Conservation (phyloP, 805 yeast genomes). For the Candida montana region DNA sequence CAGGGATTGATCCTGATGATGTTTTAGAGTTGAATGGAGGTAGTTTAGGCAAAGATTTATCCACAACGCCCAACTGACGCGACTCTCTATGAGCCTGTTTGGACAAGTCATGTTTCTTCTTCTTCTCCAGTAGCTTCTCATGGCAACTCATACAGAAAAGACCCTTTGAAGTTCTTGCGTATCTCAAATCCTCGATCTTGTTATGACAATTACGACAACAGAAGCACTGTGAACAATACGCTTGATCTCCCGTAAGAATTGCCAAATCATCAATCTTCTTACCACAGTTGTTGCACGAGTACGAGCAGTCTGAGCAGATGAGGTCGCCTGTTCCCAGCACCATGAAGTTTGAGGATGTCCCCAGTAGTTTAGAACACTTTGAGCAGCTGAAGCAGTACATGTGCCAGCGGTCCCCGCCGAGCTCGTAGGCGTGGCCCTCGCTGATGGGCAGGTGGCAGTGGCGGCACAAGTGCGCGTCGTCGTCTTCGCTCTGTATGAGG, state of each 20-base stretch:
- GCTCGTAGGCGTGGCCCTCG: conserved; percentile 92
- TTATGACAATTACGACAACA: conserved; percentile 83
- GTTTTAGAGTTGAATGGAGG: conserved; percentile 9
- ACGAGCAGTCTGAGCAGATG: conserved; percentile 90
- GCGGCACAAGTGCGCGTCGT: conserved; percentile 15
- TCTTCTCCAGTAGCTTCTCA: conserved; percentile 70
- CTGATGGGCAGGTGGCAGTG: conserved; percentile 51
- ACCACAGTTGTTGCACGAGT: conserved; percentile 78
- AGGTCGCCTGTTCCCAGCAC: conserved; percentile 91
- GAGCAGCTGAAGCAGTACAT: conserved; percentile 88
- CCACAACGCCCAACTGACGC: conserved; percentile 4
- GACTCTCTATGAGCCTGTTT: too few relatives aligned
- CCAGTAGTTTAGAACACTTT: conserved; percentile 70
- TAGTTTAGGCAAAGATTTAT: conserved; percentile 21
- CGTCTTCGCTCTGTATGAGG: not conserved
- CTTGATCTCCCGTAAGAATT: conserved; percentile 89
- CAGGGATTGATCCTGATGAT: conserved; percentile 8
- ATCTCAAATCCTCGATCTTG: conserved; percentile 80
- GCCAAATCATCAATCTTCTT: conserved; percentile 91
- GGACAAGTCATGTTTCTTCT: conserved; percentile 48
- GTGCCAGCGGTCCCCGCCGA: conserved; percentile 96
- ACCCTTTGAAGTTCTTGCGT: conserved; percentile 91
- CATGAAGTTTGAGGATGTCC: conserved; percentile 83
- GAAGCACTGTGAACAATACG: conserved; percentile 88
- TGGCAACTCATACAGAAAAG: conserved; percentile 92